Conservation (phyloP, 257 asterid species). For the Fraxinus pennsylvanica region DNA sequence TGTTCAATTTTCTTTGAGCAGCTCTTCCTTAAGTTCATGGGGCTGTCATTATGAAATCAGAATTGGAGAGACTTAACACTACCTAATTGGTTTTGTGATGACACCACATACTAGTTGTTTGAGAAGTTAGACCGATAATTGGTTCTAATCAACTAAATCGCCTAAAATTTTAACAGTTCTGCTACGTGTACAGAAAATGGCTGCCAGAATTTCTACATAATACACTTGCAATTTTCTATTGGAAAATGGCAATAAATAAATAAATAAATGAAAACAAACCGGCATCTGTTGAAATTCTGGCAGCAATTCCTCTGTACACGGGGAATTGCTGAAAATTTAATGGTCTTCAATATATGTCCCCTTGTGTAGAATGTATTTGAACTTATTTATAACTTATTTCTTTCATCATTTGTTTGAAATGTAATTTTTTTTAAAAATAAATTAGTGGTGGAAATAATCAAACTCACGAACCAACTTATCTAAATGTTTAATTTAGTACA, state of each 20-base stretch:
- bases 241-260: too few relatives aligned
- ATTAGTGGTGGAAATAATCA: background rate
- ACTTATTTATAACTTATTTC: too few relatives aligned
- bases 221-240: too few relatives aligned
- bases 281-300: too few relatives aligned
- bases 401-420: background rate
- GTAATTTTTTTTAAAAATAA: too few relatives aligned
- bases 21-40: slow-evolving; percentile 46
- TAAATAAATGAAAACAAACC: too few relatives aligned
- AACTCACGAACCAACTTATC: too few relatives aligned
- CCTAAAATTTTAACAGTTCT: background rate
- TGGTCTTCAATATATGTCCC: background rate
- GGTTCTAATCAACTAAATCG: background rate
- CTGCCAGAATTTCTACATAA: too few relatives aligned
- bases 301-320: too few relatives aligned
- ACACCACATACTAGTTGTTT: background rate
- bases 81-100: background rate
- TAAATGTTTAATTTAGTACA: too few relatives aligned
- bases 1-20: slow-evolving; percentile 34
- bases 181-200: too few relatives aligned
- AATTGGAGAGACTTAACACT: background rate
- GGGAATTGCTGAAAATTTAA: too few relatives aligned
- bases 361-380: background rate
- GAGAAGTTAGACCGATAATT: background rate
- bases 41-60: slow-evolving; percentile 33